Conservation (phyloP, 768 basidiomycete species). For the Kwoniella heveanensis region DNA sequence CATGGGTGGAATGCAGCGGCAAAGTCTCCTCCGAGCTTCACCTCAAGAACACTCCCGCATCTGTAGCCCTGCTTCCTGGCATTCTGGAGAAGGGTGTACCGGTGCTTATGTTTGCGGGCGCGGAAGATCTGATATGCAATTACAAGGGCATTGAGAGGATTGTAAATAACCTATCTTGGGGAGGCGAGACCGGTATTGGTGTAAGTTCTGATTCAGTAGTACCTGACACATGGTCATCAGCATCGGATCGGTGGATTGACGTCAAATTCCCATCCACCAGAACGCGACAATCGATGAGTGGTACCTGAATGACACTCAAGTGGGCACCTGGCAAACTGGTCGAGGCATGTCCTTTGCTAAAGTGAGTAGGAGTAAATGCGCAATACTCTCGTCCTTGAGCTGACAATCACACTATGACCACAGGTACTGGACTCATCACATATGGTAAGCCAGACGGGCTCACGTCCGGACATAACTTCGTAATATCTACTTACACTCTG, state of each 20-base stretch:
- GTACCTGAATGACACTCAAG: conserved; percentile 69
- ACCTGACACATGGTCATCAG: neutral
- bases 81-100: conserved; percentile 74
- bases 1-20: conserved; percentile 83
- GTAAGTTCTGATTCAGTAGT: conserved; percentile 60
- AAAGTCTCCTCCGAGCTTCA: conserved; percentile 68
- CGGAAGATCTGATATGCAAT: conserved; percentile 96
- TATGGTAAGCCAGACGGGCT: conserved; percentile 74
- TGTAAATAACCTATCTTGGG: conserved; percentile 83
- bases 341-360: conserved; percentile 92
- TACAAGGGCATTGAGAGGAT: conserved; percentile 85
- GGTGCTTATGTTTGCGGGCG: conserved; percentile 89
- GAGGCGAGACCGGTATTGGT: conserved; percentile 77
- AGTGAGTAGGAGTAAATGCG: conserved; percentile 58
- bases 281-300: conserved; percentile 55
- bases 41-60: conserved; percentile 64
- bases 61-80: conserved; percentile 73
- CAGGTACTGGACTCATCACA: conserved; percentile 92
- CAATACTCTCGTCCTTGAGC: too few species aligned
- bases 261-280: too few species aligned
- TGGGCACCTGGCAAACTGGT: conserved; percentile 87
- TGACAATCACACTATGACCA: too few species aligned
- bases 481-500: too few species aligned
- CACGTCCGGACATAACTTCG: too few species aligned
- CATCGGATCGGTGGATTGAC: too few species aligned